Percentiles rank a stretch among this genome's conserved stretches.
Conservation (phyloP, 345 rosid genomes). For the Ailanthus altissimus region DNA sequence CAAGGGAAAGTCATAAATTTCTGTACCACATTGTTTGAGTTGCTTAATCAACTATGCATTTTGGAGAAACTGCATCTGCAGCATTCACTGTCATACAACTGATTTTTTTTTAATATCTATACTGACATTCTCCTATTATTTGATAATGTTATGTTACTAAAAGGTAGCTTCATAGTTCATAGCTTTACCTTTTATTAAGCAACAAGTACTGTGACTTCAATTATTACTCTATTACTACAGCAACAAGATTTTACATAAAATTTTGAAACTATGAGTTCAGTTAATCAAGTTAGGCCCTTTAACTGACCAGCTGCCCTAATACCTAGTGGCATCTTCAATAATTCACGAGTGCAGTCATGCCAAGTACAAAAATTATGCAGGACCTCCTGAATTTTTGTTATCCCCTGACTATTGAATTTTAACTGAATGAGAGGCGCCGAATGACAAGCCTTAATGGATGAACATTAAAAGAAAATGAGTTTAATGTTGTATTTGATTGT, state of each 20-base stretch:
- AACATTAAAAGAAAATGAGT: conserved; percentile 4
- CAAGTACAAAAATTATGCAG: neutral
- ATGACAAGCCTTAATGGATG: conserved; percentile 1
- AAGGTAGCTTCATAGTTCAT: neutral
- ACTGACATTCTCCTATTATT: neutral
- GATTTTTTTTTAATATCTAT: neutral
- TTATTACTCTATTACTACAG: neutral
- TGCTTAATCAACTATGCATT: neutral
- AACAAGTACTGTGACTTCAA: neutral
- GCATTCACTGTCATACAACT: neutral
- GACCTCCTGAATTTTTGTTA: neutral
- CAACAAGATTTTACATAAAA: neutral
- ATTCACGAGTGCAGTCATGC: neutral
- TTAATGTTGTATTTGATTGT: neutral
- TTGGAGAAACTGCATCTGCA: neutral
- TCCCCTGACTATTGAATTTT: neutral
- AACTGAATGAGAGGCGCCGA: neutral
- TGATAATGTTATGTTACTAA: neutral
- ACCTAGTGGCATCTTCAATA: neutral
- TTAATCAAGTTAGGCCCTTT: neutral
- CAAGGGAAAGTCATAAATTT: neutral
- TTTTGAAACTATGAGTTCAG: neutral
- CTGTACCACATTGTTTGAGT: neutral
- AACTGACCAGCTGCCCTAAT: neutral
- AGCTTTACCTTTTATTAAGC: neutral